Conservation (phyloP, 139 green algal species). For the Coccomyxa sp. region DNA sequence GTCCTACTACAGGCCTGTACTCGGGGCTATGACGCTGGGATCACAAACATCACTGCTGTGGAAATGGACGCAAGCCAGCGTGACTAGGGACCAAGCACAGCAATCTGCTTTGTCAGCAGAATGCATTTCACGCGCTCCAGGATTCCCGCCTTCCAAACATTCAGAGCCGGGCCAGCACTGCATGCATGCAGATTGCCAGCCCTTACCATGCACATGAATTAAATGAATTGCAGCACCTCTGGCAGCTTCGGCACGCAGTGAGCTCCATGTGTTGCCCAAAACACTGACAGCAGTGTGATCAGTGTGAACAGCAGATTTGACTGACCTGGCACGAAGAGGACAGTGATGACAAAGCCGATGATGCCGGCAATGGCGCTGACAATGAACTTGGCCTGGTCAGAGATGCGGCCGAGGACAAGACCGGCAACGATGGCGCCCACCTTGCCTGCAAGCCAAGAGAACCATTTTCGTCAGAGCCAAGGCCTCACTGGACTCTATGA, state of each 20-base stretch:
- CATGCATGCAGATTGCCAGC: background rate
- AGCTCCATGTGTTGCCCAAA: too few species aligned
- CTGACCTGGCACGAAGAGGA: background rate
- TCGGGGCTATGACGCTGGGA: too few species aligned
- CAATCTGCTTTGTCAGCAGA: too few species aligned
- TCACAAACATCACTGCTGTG: too few species aligned
- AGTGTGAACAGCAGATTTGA: background rate
- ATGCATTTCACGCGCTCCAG: too few species aligned
- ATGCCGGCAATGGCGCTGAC: background rate
- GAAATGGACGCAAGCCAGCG: too few species aligned
- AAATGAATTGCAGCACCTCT: background rate
- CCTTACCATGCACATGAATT: background rate
- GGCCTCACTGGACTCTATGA: background rate
- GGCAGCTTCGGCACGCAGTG: too few species aligned
- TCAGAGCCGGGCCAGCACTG: too few species aligned
- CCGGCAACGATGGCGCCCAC: conserved; percentile 41
- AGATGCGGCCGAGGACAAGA: conserved; percentile 19
- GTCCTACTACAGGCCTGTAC: too few species aligned
- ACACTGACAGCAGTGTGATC: background rate
- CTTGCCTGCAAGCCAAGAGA: conserved; percentile 29
- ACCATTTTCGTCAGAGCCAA: background rate
- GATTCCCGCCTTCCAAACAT: too few species aligned
- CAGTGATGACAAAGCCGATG: background rate
- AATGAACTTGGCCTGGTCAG: conserved; percentile 33
- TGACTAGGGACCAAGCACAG: too few species aligned